Evolutionary conservation across 108 stramenopile species (phyloP).

Genomic region (Cyclostephanos tholiformis): DNA sequence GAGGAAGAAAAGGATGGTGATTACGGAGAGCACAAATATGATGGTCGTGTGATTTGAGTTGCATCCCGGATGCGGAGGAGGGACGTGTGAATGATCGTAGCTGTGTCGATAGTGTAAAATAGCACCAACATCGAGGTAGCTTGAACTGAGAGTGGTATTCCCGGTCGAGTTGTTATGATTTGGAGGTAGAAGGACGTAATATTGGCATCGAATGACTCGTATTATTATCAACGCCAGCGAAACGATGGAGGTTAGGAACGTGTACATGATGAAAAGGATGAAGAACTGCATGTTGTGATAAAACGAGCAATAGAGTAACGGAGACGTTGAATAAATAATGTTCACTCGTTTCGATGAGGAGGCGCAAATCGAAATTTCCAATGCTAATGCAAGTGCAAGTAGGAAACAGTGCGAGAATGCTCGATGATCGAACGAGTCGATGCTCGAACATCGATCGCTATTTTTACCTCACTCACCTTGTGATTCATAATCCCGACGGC

Average conservation of each 20-base stretch:
- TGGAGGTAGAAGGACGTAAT: conserved; percentile 7
- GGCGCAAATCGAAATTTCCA: too few species aligned
- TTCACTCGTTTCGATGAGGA: too few species aligned
- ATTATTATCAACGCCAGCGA: conserved; percentile 72
- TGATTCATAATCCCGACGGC: conserved; percentile 94
- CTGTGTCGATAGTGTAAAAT: background rate
- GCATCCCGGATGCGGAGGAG: conserved; percentile 33
- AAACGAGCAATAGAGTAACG: conserved; percentile 41
- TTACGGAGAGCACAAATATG: conserved; percentile 44
- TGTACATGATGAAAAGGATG: conserved; percentile 93
- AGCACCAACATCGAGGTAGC: background rate
- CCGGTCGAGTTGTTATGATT: conserved; percentile 25
- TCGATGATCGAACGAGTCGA: too few species aligned
- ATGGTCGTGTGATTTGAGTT: conserved; percentile 10
- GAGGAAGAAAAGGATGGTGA: conserved; percentile 86
- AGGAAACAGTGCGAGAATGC: too few species aligned
- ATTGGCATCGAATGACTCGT: conserved; percentile 59
- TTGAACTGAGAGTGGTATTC: background rate
- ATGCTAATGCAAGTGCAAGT: too few species aligned
- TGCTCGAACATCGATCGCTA: background rate
- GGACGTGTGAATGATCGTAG: conserved; percentile 10
- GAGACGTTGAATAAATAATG: background rate
- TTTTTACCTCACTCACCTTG: conserved; percentile 42
- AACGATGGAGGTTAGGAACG: conserved; percentile 74
- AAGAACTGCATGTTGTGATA: conserved; percentile 63